Percentiles rank a stretch among this genome's conserved stretches.
These are phyloP conservation scores for Cystobasidium onofrii DNA, from an alignment of 768 basidiomycete species.

Conservation along the genomic window DNA sequence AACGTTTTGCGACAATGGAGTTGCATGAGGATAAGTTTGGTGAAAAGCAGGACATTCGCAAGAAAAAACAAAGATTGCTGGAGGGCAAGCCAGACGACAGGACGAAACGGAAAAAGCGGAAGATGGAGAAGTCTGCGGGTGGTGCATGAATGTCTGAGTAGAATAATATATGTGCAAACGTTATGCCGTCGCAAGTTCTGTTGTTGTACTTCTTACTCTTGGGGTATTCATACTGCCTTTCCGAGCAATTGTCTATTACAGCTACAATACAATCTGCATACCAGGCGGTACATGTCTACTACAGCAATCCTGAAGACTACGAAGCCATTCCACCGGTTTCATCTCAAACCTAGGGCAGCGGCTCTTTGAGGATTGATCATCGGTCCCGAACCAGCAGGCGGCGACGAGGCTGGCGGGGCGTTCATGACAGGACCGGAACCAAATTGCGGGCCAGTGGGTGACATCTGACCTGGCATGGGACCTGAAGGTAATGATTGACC, in stretches of 20 bases:
- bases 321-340: background rate
- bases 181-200: background rate
- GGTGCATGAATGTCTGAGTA: background rate
- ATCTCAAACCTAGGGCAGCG: conserved; percentile 20
- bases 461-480: background rate
- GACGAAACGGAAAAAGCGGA: background rate
- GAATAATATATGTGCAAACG: background rate
- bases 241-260: no score
- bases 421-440: background rate
- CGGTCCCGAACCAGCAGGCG: conserved; percentile 13
- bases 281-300: background rate
- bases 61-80: conserved; percentile 35
- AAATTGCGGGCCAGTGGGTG: background rate
- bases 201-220: conserved; percentile 18
- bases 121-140: background rate
- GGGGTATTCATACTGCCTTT: no score
- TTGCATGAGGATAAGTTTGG: conserved; percentile 84
- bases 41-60: conserved; percentile 72
- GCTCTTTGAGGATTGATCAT: conserved; percentile 27
- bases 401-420: background rate
- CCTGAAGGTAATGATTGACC: background rate
- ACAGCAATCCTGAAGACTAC: background rate
- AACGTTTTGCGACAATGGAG: conserved; percentile 69
- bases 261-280: background rate
- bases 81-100: conserved; percentile 9